Evolutionary conservation across 345 rosid genomes (phyloP).

Genomic region (Dovyalis caffra): DNA sequence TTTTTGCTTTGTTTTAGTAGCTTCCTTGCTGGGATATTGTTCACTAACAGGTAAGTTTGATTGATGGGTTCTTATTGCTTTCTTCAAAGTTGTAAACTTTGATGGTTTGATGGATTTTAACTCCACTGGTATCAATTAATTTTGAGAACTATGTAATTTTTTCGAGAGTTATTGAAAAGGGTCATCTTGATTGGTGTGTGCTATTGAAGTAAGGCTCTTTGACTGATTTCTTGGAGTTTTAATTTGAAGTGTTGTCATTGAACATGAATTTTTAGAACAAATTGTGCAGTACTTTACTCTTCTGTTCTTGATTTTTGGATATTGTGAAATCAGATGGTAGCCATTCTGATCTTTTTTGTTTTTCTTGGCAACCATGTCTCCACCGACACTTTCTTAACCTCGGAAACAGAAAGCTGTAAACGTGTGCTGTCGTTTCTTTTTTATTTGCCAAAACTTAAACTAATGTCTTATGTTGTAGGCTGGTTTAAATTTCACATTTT

Average conservation of each 20-base stretch:
- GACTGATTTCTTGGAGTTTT: constrained; percentile 1
- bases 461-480: neutral
- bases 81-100: neutral
- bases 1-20: constrained; percentile 61
- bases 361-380: neutral
- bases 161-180: neutral
- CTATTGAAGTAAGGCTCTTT: constrained; percentile 2
- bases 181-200: neutral
- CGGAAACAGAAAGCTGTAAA: neutral
- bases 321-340: neutral
- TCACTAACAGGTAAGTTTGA: constrained; percentile 64
- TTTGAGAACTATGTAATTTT: neutral
- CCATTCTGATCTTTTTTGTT: neutral
- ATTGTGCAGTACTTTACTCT: neutral
- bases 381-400: constrained; percentile 17
- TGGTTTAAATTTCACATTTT: neutral
- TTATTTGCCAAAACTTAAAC: neutral
- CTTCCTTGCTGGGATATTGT: constrained; percentile 76
- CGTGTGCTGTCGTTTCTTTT: neutral
- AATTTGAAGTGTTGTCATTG: neutral
- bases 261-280: constrained; percentile 5
- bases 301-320: constrained; percentile 3
- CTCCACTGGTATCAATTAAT: constrained; percentile 11
- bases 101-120: constrained; percentile 10
- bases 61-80: constrained; percentile 11